phyloP scores from a whole-genome alignment of 208 protist species.

The Leptomonas seymouri region DNA sequence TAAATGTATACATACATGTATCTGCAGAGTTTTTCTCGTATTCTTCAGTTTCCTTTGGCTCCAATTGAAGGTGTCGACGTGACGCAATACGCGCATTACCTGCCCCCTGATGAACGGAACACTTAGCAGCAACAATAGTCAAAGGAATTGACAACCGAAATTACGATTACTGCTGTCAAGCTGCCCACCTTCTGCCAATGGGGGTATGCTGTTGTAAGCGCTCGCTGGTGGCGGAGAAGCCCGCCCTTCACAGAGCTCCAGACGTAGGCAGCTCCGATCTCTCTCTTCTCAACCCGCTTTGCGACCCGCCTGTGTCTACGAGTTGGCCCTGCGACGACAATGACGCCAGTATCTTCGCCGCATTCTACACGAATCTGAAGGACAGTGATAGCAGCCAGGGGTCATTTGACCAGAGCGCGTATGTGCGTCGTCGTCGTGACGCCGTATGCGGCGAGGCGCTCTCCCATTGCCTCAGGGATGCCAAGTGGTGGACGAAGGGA shows the following conservation, averaged over 20 bases:
- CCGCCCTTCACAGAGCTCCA: too few relatives aligned
- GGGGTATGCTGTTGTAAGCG: conserved; percentile 5
- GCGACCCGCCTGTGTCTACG: not conserved
- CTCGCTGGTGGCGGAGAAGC: not conserved
- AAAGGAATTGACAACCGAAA: too few relatives aligned
- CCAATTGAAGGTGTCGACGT: too few relatives aligned
- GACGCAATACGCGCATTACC: too few relatives aligned
- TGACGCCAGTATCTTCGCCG: not conserved
- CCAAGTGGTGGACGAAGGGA: not conserved
- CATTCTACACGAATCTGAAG: too few relatives aligned
- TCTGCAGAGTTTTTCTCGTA: too few relatives aligned
- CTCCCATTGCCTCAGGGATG: not conserved
- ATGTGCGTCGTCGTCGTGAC: conserved; percentile 5
- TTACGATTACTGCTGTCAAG: not conserved
- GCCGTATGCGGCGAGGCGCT: conserved; percentile 8
- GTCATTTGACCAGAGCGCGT: not conserved
- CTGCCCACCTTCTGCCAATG: not conserved
- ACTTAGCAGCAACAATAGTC: too few relatives aligned
- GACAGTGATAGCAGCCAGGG: not conserved
- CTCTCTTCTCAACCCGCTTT: too few relatives aligned
- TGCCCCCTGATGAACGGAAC: too few relatives aligned
- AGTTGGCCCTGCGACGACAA: not conserved
- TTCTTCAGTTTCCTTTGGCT: too few relatives aligned
- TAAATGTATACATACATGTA: too few relatives aligned
- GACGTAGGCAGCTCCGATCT: too few relatives aligned